A percentile compares a stretch with the other conserved stretches of the same genome.
These are phyloP conservation scores for Rhododendron griersonianum DNA, from an alignment of 148 eudicot species.

Conservation along the genomic window DNA sequence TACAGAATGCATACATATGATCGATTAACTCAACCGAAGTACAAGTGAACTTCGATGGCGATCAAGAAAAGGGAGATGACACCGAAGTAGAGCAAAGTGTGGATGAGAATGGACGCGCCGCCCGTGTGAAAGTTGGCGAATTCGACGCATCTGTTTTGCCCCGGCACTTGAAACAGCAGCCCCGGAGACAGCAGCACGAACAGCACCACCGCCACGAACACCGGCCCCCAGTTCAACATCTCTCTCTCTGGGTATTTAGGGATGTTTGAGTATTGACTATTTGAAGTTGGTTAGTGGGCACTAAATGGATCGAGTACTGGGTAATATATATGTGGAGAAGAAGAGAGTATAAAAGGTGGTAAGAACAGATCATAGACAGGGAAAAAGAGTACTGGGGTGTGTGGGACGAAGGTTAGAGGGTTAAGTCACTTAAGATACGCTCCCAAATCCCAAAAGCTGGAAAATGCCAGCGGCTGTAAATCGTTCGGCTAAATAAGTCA, in stretches of 20 bases:
- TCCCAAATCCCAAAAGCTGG: neutral
- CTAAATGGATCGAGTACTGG: too few relatives aligned
- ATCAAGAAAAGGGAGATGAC: slow-evolving; percentile 45
- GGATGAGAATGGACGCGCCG: slow-evolving; percentile 43
- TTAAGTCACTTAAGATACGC: slow-evolving; percentile 21
- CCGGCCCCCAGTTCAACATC: slow-evolving; percentile 32
- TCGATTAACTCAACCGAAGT: slow-evolving; percentile 22
- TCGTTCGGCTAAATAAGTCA: too few relatives aligned
- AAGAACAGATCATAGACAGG: slow-evolving; percentile 24
- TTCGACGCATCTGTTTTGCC: slow-evolving; percentile 36
- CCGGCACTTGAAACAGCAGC: slow-evolving; percentile 53
- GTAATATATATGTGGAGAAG: neutral
- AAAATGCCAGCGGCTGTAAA: neutral
- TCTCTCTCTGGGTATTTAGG: neutral
- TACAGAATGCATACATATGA: neutral
- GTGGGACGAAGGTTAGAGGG: slow-evolving; percentile 19
- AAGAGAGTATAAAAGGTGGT: slow-evolving; percentile 10
- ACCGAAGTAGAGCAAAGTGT: slow-evolving; percentile 46
- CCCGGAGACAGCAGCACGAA: slow-evolving; percentile 55
- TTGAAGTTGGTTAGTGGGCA: too few relatives aligned
- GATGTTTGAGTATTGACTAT: neutral
- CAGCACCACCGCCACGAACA: slow-evolving; percentile 37
- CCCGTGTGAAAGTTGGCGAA: slow-evolving; percentile 47
- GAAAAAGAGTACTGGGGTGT: slow-evolving; percentile 5
- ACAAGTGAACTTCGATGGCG: slow-evolving; percentile 41